These are phyloP conservation scores for Chytriomyces confervae DNA, from an alignment of 192 early-diverging fungal species.

Conservation along the genomic window DNA sequence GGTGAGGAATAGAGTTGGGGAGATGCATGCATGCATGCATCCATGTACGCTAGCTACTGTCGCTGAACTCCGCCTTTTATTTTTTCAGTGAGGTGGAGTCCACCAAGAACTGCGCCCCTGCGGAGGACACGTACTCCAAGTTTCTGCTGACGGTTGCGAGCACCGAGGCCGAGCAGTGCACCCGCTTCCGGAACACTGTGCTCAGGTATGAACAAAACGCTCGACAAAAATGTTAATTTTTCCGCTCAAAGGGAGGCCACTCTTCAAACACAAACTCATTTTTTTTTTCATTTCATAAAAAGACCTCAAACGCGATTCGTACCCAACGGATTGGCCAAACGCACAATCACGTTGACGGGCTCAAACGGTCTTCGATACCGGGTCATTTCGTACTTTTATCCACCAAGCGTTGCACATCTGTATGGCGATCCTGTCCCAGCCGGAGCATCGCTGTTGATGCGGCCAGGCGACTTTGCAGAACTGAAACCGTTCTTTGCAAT, in stretches of 20 bases:
- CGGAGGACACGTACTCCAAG: neutral
- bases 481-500: too few relatives aligned
- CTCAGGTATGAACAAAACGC: too few relatives aligned
- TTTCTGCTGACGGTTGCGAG: neutral
- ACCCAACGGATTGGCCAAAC: neutral
- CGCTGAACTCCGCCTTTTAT: too few relatives aligned
- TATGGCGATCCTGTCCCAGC: neutral
- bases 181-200: neutral
- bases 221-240: too few relatives aligned
- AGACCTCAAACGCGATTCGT: neutral
- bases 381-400: conserved; percentile 11
- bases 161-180: neutral
- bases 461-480: too few relatives aligned
- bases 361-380: neutral
- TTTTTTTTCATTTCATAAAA: too few relatives aligned
- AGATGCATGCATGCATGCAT: neutral
- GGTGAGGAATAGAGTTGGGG: neutral
- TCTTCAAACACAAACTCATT: too few relatives aligned
- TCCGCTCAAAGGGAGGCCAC: too few relatives aligned
- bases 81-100: too few relatives aligned
- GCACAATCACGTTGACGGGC: neutral
- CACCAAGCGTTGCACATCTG: conserved; percentile 4
- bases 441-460: too few relatives aligned
- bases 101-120: neutral
- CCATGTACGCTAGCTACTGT: neutral